phyloP scores from a whole-genome alignment of 108 stramenopile species.

The Cyclotella cryptica region DNA sequence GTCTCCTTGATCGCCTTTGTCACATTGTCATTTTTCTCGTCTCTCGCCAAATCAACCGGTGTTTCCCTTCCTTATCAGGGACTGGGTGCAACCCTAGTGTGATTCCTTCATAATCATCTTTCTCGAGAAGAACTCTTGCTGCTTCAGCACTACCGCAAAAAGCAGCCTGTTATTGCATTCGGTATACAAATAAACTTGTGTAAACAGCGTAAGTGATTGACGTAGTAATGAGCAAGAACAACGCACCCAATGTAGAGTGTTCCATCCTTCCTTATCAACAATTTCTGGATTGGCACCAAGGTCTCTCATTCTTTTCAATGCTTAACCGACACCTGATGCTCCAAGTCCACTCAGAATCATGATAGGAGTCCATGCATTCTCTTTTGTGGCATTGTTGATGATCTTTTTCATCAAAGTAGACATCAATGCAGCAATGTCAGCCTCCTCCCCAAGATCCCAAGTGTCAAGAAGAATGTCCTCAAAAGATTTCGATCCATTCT shows the following conservation, averaged over 20 bases:
- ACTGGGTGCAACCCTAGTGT: slow-evolving; percentile 48
- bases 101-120: slow-evolving; percentile 53
- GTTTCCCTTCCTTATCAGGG: slow-evolving; percentile 89
- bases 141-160: slow-evolving; percentile 82
- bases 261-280: slow-evolving; percentile 87
- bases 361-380: slow-evolving; percentile 86
- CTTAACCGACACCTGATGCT: slow-evolving; percentile 56
- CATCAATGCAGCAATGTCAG: slow-evolving; percentile 74
- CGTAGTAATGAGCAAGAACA: not conserved
- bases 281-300: slow-evolving; percentile 79
- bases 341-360: slow-evolving; percentile 86
- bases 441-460: slow-evolving; percentile 86
- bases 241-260: slow-evolving; percentile 81
- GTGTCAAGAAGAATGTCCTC: slow-evolving; percentile 87
- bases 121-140: slow-evolving; percentile 63
- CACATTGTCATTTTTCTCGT: slow-evolving; percentile 79
- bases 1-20: slow-evolving; percentile 69
- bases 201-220: not conserved
- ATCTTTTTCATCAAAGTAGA: slow-evolving; percentile 67
- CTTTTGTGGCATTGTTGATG: slow-evolving; percentile 78
- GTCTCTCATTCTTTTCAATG: slow-evolving; percentile 64
- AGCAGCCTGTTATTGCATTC: slow-evolving; percentile 47
- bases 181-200: not conserved
- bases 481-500: slow-evolving; percentile 50
- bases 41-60: slow-evolving; percentile 71